A percentile compares a stretch with the other conserved stretches of the same genome.
Evolutionary conservation across 768 basidiomycete species (phyloP).

Genomic region (Leccinum pellstonianum): DNA sequence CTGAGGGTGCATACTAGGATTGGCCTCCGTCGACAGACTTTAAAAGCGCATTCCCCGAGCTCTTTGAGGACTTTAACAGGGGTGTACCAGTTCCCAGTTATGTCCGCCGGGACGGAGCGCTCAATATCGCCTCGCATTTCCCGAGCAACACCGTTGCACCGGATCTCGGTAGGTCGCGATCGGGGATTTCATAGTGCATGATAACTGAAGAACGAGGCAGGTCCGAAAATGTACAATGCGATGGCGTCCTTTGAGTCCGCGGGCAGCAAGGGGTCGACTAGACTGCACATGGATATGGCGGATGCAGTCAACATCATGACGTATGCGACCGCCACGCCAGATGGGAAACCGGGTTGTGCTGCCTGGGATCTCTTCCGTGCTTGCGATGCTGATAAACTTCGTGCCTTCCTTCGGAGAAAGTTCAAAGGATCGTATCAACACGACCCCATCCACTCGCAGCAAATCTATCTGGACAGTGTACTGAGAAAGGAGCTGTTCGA

Average conservation of each 20-base stretch:
- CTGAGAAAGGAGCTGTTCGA: slow-evolving; percentile 68
- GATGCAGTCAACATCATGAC: slow-evolving; percentile 94
- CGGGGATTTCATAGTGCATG: background rate
- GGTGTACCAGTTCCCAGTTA: slow-evolving; percentile 88
- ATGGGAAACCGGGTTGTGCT: slow-evolving; percentile 69
- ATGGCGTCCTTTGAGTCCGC: slow-evolving; percentile 64
- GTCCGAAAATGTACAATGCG: slow-evolving; percentile 95
- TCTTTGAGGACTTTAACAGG: slow-evolving; percentile 81
- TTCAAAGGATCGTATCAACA: slow-evolving; percentile 53
- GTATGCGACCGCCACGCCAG: slow-evolving; percentile 56
- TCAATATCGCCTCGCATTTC: slow-evolving; percentile 89
- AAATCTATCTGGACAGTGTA: slow-evolving; percentile 75
- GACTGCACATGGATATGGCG: slow-evolving; percentile 93
- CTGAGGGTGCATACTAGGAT: slow-evolving; percentile 51
- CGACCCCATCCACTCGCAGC: slow-evolving; percentile 92
- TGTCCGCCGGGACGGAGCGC: slow-evolving; percentile 84
- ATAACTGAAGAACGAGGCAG: slow-evolving; percentile 37
- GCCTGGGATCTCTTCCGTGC: slow-evolving; percentile 91
- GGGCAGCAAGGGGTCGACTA: slow-evolving; percentile 81
- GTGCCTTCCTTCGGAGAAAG: slow-evolving; percentile 67
- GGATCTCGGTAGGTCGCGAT: slow-evolving; percentile 62
- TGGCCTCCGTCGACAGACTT: slow-evolving; percentile 93
- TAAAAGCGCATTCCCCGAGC: slow-evolving; percentile 74
- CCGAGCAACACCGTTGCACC: slow-evolving; percentile 75
- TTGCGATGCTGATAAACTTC: slow-evolving; percentile 75